Base-by-base conservation (phyloP, 164 flowering plant species). In the Sextonia rubra region DNA sequence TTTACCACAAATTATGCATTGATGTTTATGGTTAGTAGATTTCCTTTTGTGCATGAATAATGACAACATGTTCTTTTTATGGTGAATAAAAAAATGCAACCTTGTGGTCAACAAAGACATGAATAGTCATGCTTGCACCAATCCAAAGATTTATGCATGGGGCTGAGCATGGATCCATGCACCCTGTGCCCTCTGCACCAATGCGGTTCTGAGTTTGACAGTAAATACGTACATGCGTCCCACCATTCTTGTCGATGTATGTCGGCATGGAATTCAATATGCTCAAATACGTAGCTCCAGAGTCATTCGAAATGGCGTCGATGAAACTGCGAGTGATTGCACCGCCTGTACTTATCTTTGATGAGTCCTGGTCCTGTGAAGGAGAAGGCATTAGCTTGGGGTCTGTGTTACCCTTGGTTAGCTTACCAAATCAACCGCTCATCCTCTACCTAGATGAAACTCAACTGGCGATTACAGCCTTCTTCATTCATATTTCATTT, bases 271-370 rank as follows among this genome's bases (percentile, higher is more conserved):
- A 83, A 75, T 72, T 89, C 52, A 92, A 67, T 37, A 92, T 78
- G 81, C 88, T 87, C 26, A 91, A n/a, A n/a, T n/a, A n/a, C n/a
- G n/a, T n/a, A n/a, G n/a, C n/a, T n/a, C n/a, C n/a, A n/a, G n/a
- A n/a, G n/a, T n/a, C n/a, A n/a, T n/a, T n/a, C 76, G 91, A 91
- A 73, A 89, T 82, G 18, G 97, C 97, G 85, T 91, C 89, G 71
- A 92, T 88, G 76, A 92, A 92, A 80, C 94, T 80, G 79, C 73
- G 89, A 23, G 96, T 92, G 94, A 92, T 92, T 32, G 98, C 94
- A 70, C 96, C n/a, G n/a, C n/a, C 96, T 9, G 94, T 90, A 76
- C 94, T 89, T 66, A 94, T 88, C 58, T 88, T 83, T 79, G 80
- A 85, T 55, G 97, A 91, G 58, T 91, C 71, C 98, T 93, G 82